Conservation (phyloP, 768 basidiomycete species). For the Trametes elegans region DNA sequence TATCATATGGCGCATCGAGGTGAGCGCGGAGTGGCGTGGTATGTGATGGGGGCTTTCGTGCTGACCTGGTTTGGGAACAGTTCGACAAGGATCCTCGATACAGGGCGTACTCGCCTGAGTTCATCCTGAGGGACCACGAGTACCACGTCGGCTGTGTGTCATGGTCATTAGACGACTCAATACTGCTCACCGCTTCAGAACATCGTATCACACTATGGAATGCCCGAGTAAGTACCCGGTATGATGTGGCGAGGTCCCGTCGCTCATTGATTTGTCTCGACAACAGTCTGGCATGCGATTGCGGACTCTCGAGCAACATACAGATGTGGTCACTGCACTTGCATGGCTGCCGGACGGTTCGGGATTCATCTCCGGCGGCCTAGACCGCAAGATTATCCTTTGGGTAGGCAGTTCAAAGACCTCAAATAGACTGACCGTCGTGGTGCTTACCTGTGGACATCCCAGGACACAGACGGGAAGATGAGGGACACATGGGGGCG, state of each 20-base stretch:
- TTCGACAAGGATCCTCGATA: constrained; percentile 46
- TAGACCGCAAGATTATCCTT: constrained; percentile 79
- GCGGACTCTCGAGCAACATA: constrained; percentile 65
- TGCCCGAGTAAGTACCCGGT: constrained; percentile 58
- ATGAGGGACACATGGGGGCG: constrained; percentile 66
- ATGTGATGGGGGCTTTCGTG: constrained; percentile 1
- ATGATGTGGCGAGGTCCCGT: constrained; percentile 4
- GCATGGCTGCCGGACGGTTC: constrained; percentile 87
- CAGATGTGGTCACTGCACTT: constrained; percentile 82
- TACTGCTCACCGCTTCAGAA: constrained; percentile 83
- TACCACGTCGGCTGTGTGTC: constrained; percentile 79
- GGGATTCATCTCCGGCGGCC: constrained; percentile 85
- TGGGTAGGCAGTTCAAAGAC: constrained; percentile 57
- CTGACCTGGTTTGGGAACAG: constrained; percentile 29
- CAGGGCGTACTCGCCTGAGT: constrained; percentile 58
- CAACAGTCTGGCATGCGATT: constrained; percentile 71
- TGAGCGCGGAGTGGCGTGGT: constrained; percentile 41
- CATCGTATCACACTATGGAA: constrained; percentile 87
- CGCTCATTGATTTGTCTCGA: constrained; percentile 2
- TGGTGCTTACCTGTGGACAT: not conserved
- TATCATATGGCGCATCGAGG: constrained; percentile 87
- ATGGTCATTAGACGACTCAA: constrained; percentile 89
- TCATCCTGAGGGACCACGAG: constrained; percentile 70
- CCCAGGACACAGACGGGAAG: constrained; percentile 73
- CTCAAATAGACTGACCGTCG: constrained; percentile 8